These are phyloP conservation scores for Cystofilobasidium bisporidii DNA, from an alignment of 768 basidiomycete genomes.

Conservation along the genomic window DNA sequence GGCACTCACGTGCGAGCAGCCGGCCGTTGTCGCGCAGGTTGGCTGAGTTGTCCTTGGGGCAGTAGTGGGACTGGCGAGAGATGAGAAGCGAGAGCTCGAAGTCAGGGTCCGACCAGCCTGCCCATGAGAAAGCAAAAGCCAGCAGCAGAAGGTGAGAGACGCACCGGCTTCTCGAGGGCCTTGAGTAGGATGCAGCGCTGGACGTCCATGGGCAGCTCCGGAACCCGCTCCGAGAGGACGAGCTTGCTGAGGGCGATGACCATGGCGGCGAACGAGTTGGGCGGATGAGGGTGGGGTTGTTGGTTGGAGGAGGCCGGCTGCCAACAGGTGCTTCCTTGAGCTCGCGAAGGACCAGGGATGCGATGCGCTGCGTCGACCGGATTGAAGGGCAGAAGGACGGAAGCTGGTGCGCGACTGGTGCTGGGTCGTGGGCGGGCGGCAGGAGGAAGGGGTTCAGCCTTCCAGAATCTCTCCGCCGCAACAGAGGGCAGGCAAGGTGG, in stretches of 20 bases:
- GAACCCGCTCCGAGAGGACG: neutral
- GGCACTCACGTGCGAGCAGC: neutral
- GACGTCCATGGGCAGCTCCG: constrained; percentile 11
- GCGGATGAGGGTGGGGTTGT: too few species aligned
- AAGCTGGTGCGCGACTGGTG: too few species aligned
- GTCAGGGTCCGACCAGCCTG: neutral
- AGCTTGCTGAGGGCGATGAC: neutral
- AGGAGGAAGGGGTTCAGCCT: too few species aligned
- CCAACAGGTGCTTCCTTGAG: too few species aligned
- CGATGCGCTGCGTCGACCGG: too few species aligned
- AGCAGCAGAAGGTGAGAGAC: too few species aligned
- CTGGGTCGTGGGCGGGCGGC: too few species aligned
- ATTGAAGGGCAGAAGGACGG: too few species aligned
- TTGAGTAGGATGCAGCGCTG: constrained; percentile 12
- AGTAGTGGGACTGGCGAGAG: neutral
- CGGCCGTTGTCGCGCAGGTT: constrained; percentile 8
- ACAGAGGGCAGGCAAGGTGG: too few species aligned
- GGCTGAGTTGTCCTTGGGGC: constrained; percentile 11
- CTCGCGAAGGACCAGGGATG: too few species aligned
- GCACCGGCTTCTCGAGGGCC: constrained; percentile 2
- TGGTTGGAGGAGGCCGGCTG: too few species aligned
- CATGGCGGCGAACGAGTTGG: neutral
- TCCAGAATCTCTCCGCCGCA: too few species aligned
- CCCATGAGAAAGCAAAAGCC: neutral
- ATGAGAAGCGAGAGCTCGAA: neutral